These are phyloP conservation scores for Neurospora africana DNA, from an alignment of 495 filamentous ascomycete species.

Conservation along the genomic window DNA sequence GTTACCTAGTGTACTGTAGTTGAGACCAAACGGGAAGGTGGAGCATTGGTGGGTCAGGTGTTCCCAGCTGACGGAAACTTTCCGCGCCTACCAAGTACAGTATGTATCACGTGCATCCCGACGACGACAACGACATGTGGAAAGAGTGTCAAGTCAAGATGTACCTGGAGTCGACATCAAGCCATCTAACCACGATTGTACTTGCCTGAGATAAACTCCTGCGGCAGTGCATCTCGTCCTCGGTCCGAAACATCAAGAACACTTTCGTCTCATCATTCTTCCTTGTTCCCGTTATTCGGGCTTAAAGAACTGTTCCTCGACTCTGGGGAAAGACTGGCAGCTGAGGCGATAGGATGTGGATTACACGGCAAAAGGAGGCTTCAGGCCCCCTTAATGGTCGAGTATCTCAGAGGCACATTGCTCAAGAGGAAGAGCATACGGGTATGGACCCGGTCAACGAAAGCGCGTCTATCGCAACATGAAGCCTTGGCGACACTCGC, in stretches of 20 bases:
- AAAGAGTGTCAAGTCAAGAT: background rate
- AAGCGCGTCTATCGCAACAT: background rate
- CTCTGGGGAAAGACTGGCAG: background rate
- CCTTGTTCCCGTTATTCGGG: background rate
- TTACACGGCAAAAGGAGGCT: background rate
- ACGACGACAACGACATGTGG: background rate
- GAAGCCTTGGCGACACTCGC: background rate
- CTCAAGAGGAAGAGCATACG: background rate
- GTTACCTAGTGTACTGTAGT: too few relatives aligned
- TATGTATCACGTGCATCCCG: background rate
- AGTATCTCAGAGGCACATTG: background rate
- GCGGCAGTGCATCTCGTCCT: background rate
- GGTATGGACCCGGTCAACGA: background rate
- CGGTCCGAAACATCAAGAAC: background rate
- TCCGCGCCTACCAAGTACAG: background rate
- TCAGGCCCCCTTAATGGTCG: background rate
- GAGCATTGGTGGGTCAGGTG: background rate
- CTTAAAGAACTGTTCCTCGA: background rate
- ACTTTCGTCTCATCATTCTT: background rate
- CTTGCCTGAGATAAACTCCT: background rate
- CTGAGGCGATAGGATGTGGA: background rate
- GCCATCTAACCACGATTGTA: background rate
- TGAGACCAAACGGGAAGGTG: too few relatives aligned
- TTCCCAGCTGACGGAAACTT: background rate
- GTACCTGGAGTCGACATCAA: background rate